A percentile compares a stretch with the other conserved stretches of the same genome.
Conservation (phyloP, 1,284 basidiomycete species). For the Microbotryum violaceum region DNA sequence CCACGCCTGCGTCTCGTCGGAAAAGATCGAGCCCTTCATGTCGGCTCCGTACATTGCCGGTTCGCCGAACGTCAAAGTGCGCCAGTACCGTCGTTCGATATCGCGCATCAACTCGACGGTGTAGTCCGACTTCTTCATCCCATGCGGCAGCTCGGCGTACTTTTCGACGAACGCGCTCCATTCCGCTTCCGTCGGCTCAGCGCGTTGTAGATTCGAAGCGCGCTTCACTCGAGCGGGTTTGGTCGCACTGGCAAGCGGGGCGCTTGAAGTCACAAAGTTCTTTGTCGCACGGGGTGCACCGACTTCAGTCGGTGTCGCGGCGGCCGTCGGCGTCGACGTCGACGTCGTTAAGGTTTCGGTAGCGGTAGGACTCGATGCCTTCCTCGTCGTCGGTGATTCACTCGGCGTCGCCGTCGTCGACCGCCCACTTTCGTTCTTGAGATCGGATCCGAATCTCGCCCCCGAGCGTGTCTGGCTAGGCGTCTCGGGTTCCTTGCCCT, state of each 20-base stretch:
- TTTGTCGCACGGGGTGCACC: no score
- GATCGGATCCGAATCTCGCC: not conserved
- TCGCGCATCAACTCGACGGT: constrained; percentile 75
- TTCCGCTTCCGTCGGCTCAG: constrained; percentile 28
- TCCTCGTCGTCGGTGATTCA: not conserved
- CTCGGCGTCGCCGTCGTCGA: constrained; percentile 12
- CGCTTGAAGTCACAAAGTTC: not conserved
- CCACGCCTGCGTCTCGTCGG: constrained; percentile 73
- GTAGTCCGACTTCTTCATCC: constrained; percentile 53
- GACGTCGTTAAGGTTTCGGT: not conserved
- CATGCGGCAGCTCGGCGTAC: constrained; percentile 30
- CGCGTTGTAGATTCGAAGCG: constrained; percentile 8
- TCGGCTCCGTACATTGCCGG: constrained; percentile 96
- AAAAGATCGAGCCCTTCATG: constrained; percentile 82
- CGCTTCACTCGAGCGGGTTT: constrained; percentile 9
- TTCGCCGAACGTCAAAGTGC: constrained; percentile 76
- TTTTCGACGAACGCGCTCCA: constrained; percentile 30
- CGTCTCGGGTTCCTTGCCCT: not conserved
- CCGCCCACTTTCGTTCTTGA: not conserved
- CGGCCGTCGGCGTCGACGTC: not conserved
- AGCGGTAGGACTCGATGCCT: not conserved
- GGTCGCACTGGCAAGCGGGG: not conserved
- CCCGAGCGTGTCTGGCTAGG: no score
- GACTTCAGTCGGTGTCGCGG: not conserved
- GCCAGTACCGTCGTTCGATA: constrained; percentile 87